phyloP scores from a whole-genome alignment of 768 basidiomycete genomes.

The Fibroporia radiculosa region DNA sequence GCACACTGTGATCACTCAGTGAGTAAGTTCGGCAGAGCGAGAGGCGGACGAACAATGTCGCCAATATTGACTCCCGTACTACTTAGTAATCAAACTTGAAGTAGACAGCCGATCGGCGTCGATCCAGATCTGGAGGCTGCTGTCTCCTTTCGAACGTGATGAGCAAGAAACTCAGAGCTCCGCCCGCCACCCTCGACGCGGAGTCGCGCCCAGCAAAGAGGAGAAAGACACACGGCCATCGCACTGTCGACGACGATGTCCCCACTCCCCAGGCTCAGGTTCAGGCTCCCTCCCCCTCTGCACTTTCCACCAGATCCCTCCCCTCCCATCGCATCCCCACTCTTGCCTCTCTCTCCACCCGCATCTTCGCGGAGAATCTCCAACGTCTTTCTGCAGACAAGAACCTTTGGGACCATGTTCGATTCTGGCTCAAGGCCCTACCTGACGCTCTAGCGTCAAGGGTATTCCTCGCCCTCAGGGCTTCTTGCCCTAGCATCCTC shows the following conservation, averaged over 20 bases:
- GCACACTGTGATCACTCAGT: too few species aligned
- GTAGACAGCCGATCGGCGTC: too few species aligned
- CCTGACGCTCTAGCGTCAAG: constrained; percentile 45
- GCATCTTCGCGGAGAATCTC: constrained; percentile 42
- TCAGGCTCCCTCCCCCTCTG: constrained; percentile 41
- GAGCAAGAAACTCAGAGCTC: too few species aligned
- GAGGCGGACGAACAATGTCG: too few species aligned
- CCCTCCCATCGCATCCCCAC: constrained; percentile 30
- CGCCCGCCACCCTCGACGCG: too few species aligned
- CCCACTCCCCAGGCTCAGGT: constrained; percentile 26
- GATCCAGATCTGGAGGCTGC: too few species aligned
- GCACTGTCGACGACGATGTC: constrained; percentile 23
- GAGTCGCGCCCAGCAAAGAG: constrained; percentile 22
- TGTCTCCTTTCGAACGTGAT: too few species aligned
- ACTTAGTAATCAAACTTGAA: too few species aligned
- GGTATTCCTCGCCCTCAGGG: constrained; percentile 43
- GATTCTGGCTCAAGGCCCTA: constrained; percentile 34
- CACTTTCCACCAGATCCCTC: constrained; percentile 38
- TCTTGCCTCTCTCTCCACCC: constrained; percentile 42
- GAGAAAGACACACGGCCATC: constrained; percentile 8
- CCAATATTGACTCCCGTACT: too few species aligned
- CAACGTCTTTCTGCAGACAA: constrained; percentile 31
- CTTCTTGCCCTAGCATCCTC: constrained; percentile 43
- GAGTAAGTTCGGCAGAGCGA: too few species aligned
- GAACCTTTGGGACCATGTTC: constrained; percentile 32